Evolutionary conservation across 139 green algal genomes (phyloP).

Genomic region (Chlamydomonas eustigma): DNA sequence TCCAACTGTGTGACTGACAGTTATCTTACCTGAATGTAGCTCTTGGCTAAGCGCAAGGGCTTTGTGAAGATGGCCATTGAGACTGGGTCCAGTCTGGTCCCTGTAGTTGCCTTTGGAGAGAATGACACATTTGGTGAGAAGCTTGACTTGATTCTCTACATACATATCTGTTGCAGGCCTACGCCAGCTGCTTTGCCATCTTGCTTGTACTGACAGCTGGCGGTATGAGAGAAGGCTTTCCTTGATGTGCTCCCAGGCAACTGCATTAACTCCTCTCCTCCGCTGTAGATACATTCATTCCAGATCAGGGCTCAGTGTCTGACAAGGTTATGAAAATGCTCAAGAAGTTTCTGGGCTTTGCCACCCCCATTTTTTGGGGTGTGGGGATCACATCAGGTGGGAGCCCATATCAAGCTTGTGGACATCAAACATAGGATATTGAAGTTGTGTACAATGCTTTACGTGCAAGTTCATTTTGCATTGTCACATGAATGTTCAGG

Average conservation of each 20-base stretch:
- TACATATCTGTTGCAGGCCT: not conserved
- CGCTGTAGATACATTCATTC: not conserved
- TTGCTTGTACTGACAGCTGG: not conserved
- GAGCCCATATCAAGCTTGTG: not conserved
- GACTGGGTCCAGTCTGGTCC: conserved; percentile 46
- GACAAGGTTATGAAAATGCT: not conserved
- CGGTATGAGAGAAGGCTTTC: too few species aligned
- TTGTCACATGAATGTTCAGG: not conserved
- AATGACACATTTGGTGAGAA: conserved; percentile 40
- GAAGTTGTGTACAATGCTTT: too few species aligned
- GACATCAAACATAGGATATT: not conserved
- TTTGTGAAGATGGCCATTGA: conserved; percentile 48
- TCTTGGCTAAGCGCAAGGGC: conserved; percentile 44
- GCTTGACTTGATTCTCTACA: too few species aligned
- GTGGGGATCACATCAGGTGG: conserved; percentile 35
- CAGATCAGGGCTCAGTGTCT: not conserved
- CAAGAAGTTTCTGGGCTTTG: conserved; percentile 28
- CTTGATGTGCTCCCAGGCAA: too few species aligned
- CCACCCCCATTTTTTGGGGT: conserved; percentile 48
- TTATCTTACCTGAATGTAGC: not conserved
- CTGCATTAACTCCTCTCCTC: too few species aligned
- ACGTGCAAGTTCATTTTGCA: too few species aligned
- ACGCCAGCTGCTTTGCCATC: not conserved
- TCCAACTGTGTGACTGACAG: too few species aligned
- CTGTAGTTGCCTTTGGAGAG: conserved; percentile 46